phyloP scores from a whole-genome alignment of 2,329 filamentous ascomycete species.

The Microcyclosporella mali region DNA sequence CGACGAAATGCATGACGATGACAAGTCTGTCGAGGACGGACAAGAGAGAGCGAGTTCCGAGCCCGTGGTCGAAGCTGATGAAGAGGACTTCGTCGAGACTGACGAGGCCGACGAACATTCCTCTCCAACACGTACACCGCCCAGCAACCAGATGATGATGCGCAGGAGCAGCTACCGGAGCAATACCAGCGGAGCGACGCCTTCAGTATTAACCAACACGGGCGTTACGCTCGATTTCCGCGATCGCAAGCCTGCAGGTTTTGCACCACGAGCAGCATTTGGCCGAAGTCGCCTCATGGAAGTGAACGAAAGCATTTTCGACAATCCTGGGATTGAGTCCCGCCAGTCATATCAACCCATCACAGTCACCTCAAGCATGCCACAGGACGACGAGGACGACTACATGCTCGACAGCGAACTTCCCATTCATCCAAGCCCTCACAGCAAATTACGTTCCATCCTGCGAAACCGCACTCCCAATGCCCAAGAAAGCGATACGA shows the following conservation, averaged over 20 bases:
- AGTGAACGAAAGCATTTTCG: conserved; percentile 21
- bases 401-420: conserved; percentile 1
- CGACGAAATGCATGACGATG: conserved; percentile 11
- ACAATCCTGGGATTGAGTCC: conserved; percentile 9
- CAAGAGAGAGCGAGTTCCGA: not conserved
- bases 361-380: not conserved
- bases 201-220: not conserved
- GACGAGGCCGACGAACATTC: no score
- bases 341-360: not conserved
- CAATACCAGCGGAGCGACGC: not conserved
- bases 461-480: conserved; percentile 16
- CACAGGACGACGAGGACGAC: not conserved
- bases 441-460: conserved; percentile 19
- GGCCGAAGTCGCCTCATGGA: conserved; percentile 17
- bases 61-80: not conserved
- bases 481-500: conserved; percentile 7
- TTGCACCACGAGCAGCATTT: conserved; percentile 2
- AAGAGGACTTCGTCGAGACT: not conserved
- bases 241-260: not conserved
- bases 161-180: conserved; percentile 2
- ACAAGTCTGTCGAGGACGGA: conserved; percentile 5
- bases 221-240: conserved; percentile 12
- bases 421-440: not conserved
- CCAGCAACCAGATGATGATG: not conserved
- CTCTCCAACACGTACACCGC: conserved; percentile 1